These are phyloP conservation scores for Gracilaria caudata DNA, from an alignment of 23 red algal species.

Conservation along the genomic window DNA sequence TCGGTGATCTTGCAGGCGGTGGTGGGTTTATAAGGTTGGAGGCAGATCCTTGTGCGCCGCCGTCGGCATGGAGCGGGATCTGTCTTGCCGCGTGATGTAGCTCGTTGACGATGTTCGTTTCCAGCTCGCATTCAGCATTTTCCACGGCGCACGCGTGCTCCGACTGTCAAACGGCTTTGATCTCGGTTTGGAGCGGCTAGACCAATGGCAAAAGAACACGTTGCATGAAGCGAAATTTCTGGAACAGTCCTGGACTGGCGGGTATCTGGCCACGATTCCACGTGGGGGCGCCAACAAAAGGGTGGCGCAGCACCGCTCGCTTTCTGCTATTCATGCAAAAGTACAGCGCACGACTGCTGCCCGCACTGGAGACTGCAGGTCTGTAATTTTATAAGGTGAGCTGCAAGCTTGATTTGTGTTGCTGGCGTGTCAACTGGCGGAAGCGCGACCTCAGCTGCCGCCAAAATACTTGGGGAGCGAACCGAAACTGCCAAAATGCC, in stretches of 20 bases:
- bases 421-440: not conserved
- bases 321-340: too few species aligned
- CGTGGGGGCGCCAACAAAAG: not conserved
- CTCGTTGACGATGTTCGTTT: conserved; percentile 10
- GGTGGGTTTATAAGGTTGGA: too few species aligned
- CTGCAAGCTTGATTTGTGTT: not conserved
- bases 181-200: conserved; percentile 3
- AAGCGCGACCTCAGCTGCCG: not conserved
- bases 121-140: not conserved
- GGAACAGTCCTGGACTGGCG: not conserved
- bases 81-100: not conserved
- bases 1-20: not conserved
- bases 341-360: not conserved
- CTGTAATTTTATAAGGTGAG: not conserved
- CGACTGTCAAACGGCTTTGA: conserved; percentile 4
- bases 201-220: conserved; percentile 17
- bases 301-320: too few species aligned
- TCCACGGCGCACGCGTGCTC: not conserved
- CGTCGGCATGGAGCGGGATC: not conserved
- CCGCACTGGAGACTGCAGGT: not conserved
- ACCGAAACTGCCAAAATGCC: conserved; percentile 28
- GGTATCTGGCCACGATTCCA: not conserved
- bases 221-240: conserved; percentile 22
- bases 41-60: not conserved
- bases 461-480: not conserved